These are phyloP conservation scores for Rhexocercosporidium sp. DNA, from an alignment of 2,329 filamentous ascomycete genomes.

Conservation along the genomic window DNA sequence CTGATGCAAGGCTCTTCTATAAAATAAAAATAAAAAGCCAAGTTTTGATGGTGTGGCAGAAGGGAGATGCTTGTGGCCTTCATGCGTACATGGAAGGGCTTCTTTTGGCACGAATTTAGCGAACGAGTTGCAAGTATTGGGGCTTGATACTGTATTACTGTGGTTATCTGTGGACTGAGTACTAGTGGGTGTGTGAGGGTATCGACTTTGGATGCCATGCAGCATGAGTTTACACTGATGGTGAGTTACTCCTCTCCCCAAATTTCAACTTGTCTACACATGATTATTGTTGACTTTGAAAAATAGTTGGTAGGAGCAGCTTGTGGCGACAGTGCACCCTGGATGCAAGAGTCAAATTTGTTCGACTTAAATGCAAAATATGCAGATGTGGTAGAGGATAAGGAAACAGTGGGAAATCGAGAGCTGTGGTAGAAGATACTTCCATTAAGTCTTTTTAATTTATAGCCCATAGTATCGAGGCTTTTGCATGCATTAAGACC, in stretches of 20 bases:
- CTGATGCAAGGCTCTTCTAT: constrained; percentile 51
- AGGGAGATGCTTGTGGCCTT: constrained; percentile 47
- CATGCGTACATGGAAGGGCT: constrained; percentile 47
- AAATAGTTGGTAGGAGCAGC: constrained; percentile 50
- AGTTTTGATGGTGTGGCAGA: constrained; percentile 49
- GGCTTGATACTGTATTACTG: constrained; percentile 51
- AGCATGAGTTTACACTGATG: constrained; percentile 51
- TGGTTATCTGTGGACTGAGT: constrained; percentile 54
- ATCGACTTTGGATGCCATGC: constrained; percentile 51
- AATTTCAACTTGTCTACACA: no score
- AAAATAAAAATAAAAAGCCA: constrained; percentile 50
- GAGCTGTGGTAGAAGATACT: constrained; percentile 31
- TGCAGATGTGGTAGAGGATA: constrained; percentile 50
- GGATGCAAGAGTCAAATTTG: constrained; percentile 51
- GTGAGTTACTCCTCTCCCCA: constrained; percentile 35
- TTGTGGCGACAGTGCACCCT: constrained; percentile 51
- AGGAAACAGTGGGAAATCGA: constrained; percentile 47
- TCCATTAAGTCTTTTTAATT: not conserved
- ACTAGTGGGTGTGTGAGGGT: constrained; percentile 54
- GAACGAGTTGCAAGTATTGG: constrained; percentile 45
- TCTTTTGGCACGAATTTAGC: constrained; percentile 53
- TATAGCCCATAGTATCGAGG: no score
- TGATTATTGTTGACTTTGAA: not conserved
- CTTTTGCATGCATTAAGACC: no score
- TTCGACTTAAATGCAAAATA: constrained; percentile 54